Evolutionary conservation across 108 stramenopile species (phyloP), one percentile per base, ranked within the genome.

Genomic region (Ochromonas danica): DNA sequence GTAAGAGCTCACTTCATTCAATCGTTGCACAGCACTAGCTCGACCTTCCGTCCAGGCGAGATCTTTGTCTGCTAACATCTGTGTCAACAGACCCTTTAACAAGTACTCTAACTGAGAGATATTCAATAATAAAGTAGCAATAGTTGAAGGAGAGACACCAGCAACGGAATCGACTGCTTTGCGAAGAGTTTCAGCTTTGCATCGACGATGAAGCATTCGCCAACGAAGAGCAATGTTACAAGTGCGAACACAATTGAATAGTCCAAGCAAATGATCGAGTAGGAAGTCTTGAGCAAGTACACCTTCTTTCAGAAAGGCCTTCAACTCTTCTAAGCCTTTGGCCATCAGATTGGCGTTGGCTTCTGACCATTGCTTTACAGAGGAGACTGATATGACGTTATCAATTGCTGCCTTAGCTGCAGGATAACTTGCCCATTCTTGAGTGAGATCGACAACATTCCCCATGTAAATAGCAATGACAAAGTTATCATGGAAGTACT

Each of bases 401-500:
- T 25, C 2, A 30, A 91, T 62, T 0, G 91, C 89, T 22, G 63
- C 61, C 28, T 61, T 78, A 0, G 91, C 91, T 2, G 89, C 89
- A 22, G 67, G 57, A 74, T 85, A 90, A 22, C 62, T 36, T 1
- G 39, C 72, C 91, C 91, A 91, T 41, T 89, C 89, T 33, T 82
- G 61, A 40, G 62, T 77, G 61, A 91, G 82, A 85, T 91, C 89
- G 28, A 88, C 86, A 30, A 86, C 75, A 39, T 84, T 40, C 0
- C 91, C 91, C 83, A 87, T 84, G 78, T 84, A 84, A 10, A 80
- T 40, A 0, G 87, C 85, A n/a, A 89, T 78, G 25, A 90, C 85
- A 87, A 87, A 91, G 81, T 90, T 91, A 43, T 91, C 91, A 60
- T 78, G 71, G 80, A 91, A 91, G 83, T 81, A 84, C 40, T 82